phyloP scores from a whole-genome alignment of 768 basidiomycete species.

The Macrolepiota albuminosa region DNA sequence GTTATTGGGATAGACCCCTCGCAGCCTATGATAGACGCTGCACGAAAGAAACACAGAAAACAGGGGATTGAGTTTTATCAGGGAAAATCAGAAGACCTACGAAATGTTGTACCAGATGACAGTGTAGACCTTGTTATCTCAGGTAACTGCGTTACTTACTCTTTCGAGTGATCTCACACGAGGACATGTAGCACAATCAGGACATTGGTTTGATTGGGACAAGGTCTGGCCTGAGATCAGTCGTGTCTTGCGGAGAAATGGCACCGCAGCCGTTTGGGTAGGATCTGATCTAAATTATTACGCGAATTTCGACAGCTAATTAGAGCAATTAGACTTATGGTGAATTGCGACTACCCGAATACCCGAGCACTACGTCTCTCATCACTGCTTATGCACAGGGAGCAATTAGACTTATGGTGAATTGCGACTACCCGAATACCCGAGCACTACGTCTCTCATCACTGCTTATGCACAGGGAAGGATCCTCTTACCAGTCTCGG shows the following conservation, averaged over 20 bases:
- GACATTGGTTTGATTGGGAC: conserved; percentile 79
- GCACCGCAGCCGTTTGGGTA: conserved; percentile 75
- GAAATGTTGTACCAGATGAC: conserved; percentile 32
- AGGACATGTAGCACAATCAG: conserved; percentile 56
- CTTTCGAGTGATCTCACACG: neutral
- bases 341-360: conserved; percentile 63
- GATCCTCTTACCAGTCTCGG: conserved; percentile 55
- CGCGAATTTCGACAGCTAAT: neutral
- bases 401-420: conserved; percentile 58
- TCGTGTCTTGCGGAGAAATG: conserved; percentile 54
- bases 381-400: conserved; percentile 66
- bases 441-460: conserved; percentile 53
- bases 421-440: conserved; percentile 60
- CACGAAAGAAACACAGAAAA: conserved; percentile 24
- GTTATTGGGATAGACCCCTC: conserved; percentile 77
- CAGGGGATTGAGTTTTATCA: conserved; percentile 25
- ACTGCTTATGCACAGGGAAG: conserved; percentile 58
- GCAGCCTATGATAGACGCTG: conserved; percentile 59
- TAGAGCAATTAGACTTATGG: conserved; percentile 46
- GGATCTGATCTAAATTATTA: neutral
- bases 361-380: conserved; percentile 51
- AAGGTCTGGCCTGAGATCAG: conserved; percentile 67
- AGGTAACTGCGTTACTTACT: conserved; percentile 26
- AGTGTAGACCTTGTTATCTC: conserved; percentile 66
- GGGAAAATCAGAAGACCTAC: conserved; percentile 51